Evolutionary conservation across 2,329 filamentous ascomycete genomes (phyloP).

Genomic region (Aspergillus hiratsukae): DNA sequence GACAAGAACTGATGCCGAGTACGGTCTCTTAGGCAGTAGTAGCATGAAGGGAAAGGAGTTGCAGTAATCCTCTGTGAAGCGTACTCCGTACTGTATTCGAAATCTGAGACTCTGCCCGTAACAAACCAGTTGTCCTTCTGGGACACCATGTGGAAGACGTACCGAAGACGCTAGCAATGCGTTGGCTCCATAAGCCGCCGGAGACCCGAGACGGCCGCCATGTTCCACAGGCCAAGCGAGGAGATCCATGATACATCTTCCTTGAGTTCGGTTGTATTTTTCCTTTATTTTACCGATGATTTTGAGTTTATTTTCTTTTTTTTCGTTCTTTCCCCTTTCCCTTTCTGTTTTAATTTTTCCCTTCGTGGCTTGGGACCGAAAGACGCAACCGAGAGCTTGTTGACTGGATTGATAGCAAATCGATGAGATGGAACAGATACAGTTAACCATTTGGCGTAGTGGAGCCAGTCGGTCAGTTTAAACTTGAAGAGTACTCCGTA

Average conservation of each 20-base stretch:
- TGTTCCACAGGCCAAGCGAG: background rate
- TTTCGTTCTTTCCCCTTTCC: background rate
- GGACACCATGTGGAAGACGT: conserved; percentile 21
- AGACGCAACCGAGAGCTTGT: background rate
- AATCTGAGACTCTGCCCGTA: background rate
- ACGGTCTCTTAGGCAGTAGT: background rate
- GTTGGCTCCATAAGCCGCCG: conserved; percentile 23
- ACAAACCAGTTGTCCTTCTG: background rate
- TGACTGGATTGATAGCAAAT: background rate
- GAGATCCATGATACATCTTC: background rate
- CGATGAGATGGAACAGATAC: background rate
- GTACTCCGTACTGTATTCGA: conserved; percentile 5
- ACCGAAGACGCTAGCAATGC: conserved; percentile 22
- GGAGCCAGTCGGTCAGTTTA: background rate
- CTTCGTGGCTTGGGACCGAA: background rate
- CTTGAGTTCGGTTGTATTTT: background rate
- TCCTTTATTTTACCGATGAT: background rate
- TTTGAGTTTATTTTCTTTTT: background rate
- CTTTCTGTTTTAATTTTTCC: background rate
- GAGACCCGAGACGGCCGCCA: conserved; percentile 16
- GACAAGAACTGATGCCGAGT: conserved; percentile 9
- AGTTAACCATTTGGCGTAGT: background rate
- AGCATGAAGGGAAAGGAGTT: background rate
- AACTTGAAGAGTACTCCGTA: background rate
- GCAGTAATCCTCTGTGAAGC: background rate